Evolutionary conservation across 2,329 filamentous ascomycete genomes (phyloP).

Genomic region (Colletotrichum sp.): DNA sequence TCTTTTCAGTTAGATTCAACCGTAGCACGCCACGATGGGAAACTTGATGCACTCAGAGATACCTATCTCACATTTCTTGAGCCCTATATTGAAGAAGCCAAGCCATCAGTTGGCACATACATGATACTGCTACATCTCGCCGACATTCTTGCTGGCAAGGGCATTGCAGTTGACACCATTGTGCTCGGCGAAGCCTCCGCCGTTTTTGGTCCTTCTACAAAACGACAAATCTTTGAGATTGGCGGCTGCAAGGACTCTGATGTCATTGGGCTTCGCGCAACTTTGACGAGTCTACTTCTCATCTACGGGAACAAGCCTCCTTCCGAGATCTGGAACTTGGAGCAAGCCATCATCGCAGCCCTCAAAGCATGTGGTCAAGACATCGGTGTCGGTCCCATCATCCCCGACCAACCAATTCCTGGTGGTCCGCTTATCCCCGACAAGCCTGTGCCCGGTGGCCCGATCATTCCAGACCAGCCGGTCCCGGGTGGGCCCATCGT

Average conservation of each 20-base stretch:
- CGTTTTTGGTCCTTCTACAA: constrained; percentile 4
- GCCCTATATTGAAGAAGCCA: background rate
- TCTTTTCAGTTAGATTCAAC: background rate
- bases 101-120: constrained; percentile 5
- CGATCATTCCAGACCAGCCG: constrained; percentile 28
- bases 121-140: constrained; percentile 17
- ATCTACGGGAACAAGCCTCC: constrained; percentile 20
- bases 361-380: constrained; percentile 20
- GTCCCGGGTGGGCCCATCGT: constrained; percentile 33
- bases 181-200: constrained; percentile 1
- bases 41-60: background rate
- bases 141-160: constrained; percentile 18
- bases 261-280: constrained; percentile 22
- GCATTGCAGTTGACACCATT: constrained; percentile 7
- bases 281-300: constrained; percentile 16
- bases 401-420: constrained; percentile 28
- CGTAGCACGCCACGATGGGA: background rate
- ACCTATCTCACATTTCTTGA: background rate
- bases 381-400: constrained; percentile 12
- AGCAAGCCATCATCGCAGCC: constrained; percentile 22
- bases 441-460: constrained; percentile 17
- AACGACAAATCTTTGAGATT: constrained; percentile 22
- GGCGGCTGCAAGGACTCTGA: constrained; percentile 21
- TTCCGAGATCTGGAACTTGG: constrained; percentile 20
- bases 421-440: constrained; percentile 35